These are phyloP conservation scores for Penicillium sclerotiorum DNA, from an alignment of 2,329 filamentous ascomycete species.

Conservation along the genomic window DNA sequence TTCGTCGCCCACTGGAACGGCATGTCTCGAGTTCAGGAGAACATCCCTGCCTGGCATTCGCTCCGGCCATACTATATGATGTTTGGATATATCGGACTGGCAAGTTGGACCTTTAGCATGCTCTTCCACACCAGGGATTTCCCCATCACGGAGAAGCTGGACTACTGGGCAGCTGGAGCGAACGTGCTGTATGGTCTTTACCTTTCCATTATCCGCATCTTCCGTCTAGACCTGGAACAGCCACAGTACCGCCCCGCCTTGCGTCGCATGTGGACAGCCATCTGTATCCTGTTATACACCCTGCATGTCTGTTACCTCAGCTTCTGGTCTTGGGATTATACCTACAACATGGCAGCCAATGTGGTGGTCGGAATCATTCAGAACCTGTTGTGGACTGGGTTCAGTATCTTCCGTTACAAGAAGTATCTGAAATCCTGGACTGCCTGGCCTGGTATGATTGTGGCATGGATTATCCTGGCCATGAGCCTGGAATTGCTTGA, in stretches of 20 bases:
- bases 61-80: conserved; percentile 77
- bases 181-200: conserved; percentile 90
- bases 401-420: conserved; percentile 74
- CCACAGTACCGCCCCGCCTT: conserved; percentile 55
- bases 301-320: conserved; percentile 82
- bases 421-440: conserved; percentile 76
- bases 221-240: conserved; percentile 69
- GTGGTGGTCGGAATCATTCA: conserved; percentile 77
- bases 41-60: conserved; percentile 72
- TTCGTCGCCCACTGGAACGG: conserved; percentile 82
- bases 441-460: conserved; percentile 85
- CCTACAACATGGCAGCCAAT: conserved; percentile 97
- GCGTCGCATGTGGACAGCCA: conserved; percentile 72
- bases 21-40: conserved; percentile 68
- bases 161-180: conserved; percentile 93
- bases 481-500: conserved; percentile 97
- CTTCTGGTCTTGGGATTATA: conserved; percentile 88
- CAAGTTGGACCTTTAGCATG: conserved; percentile 84
- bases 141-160: conserved; percentile 81
- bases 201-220: conserved; percentile 78
- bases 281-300: conserved; percentile 72
- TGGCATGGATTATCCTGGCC: conserved; percentile 85
- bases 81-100: conserved; percentile 79
- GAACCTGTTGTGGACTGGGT: conserved; percentile 83
- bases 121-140: conserved; percentile 94